Evolutionary conservation across 192 early-diverging fungal genomes (phyloP).

Genomic region (Dissophora ornata): DNA sequence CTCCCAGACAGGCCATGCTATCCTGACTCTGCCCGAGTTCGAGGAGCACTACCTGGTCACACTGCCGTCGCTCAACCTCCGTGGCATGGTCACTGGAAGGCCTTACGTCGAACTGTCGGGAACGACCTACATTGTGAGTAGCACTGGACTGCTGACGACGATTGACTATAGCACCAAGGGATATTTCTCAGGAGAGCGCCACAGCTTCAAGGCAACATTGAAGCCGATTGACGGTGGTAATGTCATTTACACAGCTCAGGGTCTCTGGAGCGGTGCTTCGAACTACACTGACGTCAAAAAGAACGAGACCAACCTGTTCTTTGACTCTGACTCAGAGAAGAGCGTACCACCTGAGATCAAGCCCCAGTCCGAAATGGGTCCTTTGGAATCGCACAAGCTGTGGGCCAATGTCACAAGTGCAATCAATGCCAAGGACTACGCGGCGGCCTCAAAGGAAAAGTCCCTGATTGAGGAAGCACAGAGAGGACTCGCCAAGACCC

Average conservation of each 20-base stretch:
- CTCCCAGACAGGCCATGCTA: conserved; percentile 77
- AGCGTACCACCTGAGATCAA: conserved; percentile 67
- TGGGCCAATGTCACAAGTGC: conserved; percentile 79
- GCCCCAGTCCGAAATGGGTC: conserved; percentile 67
- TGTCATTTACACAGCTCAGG: conserved; percentile 53
- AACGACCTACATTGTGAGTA: conserved; percentile 42
- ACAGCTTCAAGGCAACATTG: conserved; percentile 75
- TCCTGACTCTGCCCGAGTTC: conserved; percentile 68
- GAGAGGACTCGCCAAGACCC: conserved; percentile 69
- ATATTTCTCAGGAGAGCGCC: conserved; percentile 84
- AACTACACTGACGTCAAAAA: conserved; percentile 63
- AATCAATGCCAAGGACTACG: conserved; percentile 73
- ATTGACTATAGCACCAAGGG: conserved; percentile 81
- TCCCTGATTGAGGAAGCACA: conserved; percentile 76
- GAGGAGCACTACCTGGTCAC: conserved; percentile 79
- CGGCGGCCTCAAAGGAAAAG: conserved; percentile 75
- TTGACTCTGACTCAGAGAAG: conserved; percentile 66
- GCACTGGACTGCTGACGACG: conserved; percentile 51
- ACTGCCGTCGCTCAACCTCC: conserved; percentile 78
- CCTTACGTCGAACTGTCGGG: conserved; percentile 57
- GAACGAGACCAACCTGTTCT: conserved; percentile 62
- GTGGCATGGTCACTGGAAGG: conserved; percentile 72
- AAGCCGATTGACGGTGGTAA: conserved; percentile 46
- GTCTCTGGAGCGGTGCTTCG: conserved; percentile 78
- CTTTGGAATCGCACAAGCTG: conserved; percentile 74